Percentiles rank a stretch among this genome's conserved stretches.
Conservation (phyloP, 73 alveolate species). For the Paramecium sonneborni region DNA sequence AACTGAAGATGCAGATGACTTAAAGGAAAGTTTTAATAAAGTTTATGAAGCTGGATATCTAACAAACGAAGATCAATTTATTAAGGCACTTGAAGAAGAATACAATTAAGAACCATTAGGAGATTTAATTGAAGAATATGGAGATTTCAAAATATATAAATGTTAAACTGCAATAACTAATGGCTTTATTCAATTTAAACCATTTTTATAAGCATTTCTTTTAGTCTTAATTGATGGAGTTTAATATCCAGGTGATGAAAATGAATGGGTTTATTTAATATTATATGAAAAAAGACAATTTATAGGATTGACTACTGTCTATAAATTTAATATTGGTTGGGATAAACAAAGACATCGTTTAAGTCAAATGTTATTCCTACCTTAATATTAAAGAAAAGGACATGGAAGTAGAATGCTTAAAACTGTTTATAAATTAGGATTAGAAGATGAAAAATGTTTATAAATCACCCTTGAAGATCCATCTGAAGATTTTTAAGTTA, state of each 20-base stretch:
- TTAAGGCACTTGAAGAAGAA: background rate
- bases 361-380: conserved; percentile 29
- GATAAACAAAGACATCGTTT: conserved; percentile 2
- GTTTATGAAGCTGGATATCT: conserved; percentile 25
- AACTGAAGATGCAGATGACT: conserved; percentile 44
- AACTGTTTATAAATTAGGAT: background rate
- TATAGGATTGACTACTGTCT: background rate
- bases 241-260: conserved; percentile 3
- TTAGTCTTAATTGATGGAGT: conserved; percentile 38
- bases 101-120: background rate
- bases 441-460: background rate
- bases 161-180: background rate
- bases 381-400: conserved; percentile 14
- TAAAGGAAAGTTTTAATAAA: background rate
- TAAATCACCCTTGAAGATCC: conserved; percentile 51
- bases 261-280: conserved; percentile 14
- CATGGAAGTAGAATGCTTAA: conserved; percentile 14
- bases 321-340: background rate
- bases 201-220: conserved; percentile 27
- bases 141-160: background rate
- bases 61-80: background rate
- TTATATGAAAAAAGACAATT: background rate
- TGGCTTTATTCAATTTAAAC: background rate
- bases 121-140: background rate
- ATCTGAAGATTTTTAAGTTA: conserved; percentile 53